Evolutionary conservation across 805 yeast species (phyloP).

Genomic region (Hagleromyces aurorensis): DNA sequence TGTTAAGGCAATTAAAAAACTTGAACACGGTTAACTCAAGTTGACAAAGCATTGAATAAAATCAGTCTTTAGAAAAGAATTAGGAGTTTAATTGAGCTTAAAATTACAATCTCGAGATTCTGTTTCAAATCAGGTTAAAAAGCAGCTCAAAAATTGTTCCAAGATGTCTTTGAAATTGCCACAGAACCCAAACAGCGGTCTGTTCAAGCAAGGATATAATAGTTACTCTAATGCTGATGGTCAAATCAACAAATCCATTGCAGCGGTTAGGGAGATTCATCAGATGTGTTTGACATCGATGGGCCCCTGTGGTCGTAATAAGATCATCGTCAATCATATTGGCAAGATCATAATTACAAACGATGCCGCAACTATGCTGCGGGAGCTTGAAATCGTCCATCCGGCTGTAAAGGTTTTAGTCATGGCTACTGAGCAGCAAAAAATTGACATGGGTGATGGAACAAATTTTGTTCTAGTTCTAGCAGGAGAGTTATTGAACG

Average conservation of each 20-base stretch:
- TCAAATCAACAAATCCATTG: constrained; percentile 84
- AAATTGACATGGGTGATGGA: constrained; percentile 94
- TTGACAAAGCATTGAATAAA: too few species aligned
- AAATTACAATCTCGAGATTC: too few species aligned
- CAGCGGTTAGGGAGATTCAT: constrained; percentile 90
- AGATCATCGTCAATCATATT: constrained; percentile 83
- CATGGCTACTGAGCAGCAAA: constrained; percentile 96
- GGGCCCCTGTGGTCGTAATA: constrained; percentile 97
- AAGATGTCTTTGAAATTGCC: constrained; percentile 86
- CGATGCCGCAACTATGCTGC: constrained; percentile 96
- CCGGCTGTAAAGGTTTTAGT: constrained; percentile 95
- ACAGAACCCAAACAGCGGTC: constrained; percentile 84
- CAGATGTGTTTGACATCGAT: constrained; percentile 87
- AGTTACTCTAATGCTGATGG: constrained; percentile 86
- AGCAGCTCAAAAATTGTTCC: background rate
- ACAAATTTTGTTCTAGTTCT: constrained; percentile 85
- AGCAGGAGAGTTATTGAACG: constrained; percentile 85
- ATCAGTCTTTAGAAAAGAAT: too few species aligned
- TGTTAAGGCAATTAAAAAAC: too few species aligned
- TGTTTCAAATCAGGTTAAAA: too few species aligned
- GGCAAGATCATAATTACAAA: constrained; percentile 85
- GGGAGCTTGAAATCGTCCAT: constrained; percentile 88
- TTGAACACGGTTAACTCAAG: too few species aligned
- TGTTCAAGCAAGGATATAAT: constrained; percentile 93
- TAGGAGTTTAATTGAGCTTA: too few species aligned